phyloP scores from a whole-genome alignment of 495 filamentous ascomycete genomes.

The Pseudoneurospora amorphoporcata region DNA sequence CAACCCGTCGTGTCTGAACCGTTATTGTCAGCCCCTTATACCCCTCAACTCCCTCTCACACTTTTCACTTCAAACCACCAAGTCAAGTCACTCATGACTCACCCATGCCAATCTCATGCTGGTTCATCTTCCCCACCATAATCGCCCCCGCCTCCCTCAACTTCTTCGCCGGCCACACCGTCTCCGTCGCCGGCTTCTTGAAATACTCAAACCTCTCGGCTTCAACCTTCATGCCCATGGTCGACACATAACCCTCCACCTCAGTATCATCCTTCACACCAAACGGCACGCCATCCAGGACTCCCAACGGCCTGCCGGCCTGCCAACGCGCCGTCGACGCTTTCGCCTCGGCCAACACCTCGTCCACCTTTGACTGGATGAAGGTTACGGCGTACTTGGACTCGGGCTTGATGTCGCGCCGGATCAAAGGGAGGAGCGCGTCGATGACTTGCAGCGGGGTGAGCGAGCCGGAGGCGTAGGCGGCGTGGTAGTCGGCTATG shows the following conservation, averaged over 20 bases:
- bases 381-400: conserved; percentile 62
- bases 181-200: conserved; percentile 11
- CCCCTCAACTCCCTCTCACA: not conserved
- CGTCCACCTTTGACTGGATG: conserved; percentile 44
- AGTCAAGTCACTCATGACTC: not conserved
- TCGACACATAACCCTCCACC: conserved; percentile 60
- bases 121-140: conserved; percentile 74
- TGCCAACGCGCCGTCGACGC: conserved; percentile 62
- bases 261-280: conserved; percentile 81
- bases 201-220: conserved; percentile 27
- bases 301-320: conserved; percentile 48
- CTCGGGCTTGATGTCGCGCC: conserved; percentile 39
- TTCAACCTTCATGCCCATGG: conserved; percentile 40
- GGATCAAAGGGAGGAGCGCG: conserved; percentile 58
- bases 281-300: conserved; percentile 78
- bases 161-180: conserved; percentile 64
- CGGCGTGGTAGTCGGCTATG: conserved; percentile 62
- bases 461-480: conserved; percentile 55
- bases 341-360: conserved; percentile 54
- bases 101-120: conserved; percentile 75
- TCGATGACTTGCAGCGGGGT: conserved; percentile 65
- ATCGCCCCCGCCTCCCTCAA: conserved; percentile 71
- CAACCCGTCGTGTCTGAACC: conserved; percentile 28
- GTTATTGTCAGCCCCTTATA: not conserved
- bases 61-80: not conserved